Evolutionary conservation across 306 rosid genomes (phyloP), one percentile per base, ranked within the genome.

Genomic region (Malus sieversii): DNA sequence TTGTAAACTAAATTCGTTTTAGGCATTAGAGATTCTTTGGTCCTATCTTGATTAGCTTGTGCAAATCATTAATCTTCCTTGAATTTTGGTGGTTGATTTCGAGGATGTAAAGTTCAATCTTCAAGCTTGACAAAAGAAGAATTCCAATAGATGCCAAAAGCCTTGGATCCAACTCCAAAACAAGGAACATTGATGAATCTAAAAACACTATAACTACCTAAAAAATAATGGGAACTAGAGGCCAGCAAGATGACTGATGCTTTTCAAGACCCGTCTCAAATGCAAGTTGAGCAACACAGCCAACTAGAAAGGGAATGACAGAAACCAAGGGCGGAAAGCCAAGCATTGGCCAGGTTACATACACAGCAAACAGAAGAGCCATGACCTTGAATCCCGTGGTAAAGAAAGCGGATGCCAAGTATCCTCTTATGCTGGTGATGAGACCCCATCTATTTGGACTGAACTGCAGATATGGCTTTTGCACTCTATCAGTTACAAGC

Each of bases 371-470:
- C 73, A 92, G 57, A 68, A 96, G 96, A 59, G 82, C 88, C 32
- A 89, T 13, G 62, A 90, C 83, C 88, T 90, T 95, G 80, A 95
- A 85, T 45, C 95, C 93, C 53, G 46, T 75, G 35, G 94, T 84
- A 62, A 90, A 62, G 75, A 89, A 85, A 46, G 90, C 89, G 11
- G 96, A 76, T 66, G 79, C 46, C 77, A 95, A 62, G 84, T 92
- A 92, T 77, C 98, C 98, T 84, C 83, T 86, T 64, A 90, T 89
- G 82, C 97, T 97, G 38, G 96, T 95, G 68, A 95, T 86, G 74
- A 95, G 92, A 81, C 97, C 85, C 98, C 98, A 95, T 76, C 93
- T 95, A 81, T 89, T 95, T 25, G 98, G 3, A 83, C 93, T 95
- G 88, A 81, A 95, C 66, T 89, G 81, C 78, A 95, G 78, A 86